Conservation (phyloP, 1,284 basidiomycete genomes). For the Puccinia sorghi region DNA sequence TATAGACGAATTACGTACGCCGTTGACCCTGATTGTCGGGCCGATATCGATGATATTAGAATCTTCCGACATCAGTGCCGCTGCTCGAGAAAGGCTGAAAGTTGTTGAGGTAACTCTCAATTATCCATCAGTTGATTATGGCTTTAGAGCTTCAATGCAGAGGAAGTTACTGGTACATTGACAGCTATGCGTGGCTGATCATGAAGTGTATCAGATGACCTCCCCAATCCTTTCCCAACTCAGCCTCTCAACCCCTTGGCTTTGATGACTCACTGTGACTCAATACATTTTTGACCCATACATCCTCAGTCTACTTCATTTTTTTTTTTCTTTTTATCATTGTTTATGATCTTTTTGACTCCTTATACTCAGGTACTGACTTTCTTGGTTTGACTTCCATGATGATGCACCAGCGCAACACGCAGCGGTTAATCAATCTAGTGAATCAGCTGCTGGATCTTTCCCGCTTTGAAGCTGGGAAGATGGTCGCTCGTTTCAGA, state of each 20-base stretch:
- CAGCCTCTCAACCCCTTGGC: not conserved
- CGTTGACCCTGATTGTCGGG: constrained; percentile 45
- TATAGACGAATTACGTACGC: constrained; percentile 46
- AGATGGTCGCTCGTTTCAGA: constrained; percentile 37
- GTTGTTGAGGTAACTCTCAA: constrained; percentile 38
- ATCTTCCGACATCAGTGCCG: constrained; percentile 38
- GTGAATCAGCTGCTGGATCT: constrained; percentile 48
- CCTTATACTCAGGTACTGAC: constrained; percentile 1
- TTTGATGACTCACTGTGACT: not conserved
- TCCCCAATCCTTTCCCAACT: not conserved
- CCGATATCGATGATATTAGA: constrained; percentile 43
- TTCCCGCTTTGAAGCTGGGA: constrained; percentile 44
- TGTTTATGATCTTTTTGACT: not conserved
- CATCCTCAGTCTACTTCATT: not conserved
- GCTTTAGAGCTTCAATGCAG: not conserved
- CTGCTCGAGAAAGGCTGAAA: constrained; percentile 38
- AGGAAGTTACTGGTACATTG: not conserved
- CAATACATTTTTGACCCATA: not conserved
- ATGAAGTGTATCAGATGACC: not conserved
- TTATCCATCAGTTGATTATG: not conserved
- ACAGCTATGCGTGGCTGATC: not conserved
- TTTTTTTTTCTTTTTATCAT: not conserved
- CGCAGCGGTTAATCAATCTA: constrained; percentile 47
- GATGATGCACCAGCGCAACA: constrained; percentile 22
- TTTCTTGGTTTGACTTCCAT: not conserved